A percentile compares a stretch with the other conserved stretches of the same genome.
phyloP scores from a whole-genome alignment of 2,329 filamentous ascomycete species.

The Cordyceps javanica region DNA sequence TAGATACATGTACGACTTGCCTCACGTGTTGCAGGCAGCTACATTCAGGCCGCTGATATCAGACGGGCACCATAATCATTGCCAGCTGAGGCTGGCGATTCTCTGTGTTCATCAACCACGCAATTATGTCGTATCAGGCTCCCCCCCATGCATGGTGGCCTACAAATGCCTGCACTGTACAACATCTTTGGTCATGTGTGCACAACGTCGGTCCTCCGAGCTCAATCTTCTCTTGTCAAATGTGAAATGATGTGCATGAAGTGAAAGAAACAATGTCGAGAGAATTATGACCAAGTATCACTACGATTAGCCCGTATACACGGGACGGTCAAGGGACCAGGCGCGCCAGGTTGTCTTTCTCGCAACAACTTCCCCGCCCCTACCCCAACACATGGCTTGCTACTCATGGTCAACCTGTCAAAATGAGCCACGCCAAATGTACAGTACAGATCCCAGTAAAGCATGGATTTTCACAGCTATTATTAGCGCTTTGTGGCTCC shows the following conservation, averaged over 20 bases:
- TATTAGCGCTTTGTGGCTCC: not conserved
- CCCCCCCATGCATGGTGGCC: not conserved
- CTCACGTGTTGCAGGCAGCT: not conserved
- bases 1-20: not conserved
- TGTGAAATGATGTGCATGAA: no score
- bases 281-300: no score
- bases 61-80: not conserved
- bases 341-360: not conserved
- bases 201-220: no score
- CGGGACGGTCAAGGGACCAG: not conserved
- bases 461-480: not conserved
- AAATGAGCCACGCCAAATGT: not conserved
- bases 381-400: not conserved
- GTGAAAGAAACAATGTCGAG: no score
- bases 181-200: not conserved
- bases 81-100: no score
- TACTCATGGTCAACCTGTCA: no score
- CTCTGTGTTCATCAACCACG: not conserved
- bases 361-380: not conserved
- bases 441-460: not conserved
- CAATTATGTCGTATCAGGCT: not conserved
- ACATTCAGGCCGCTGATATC: not conserved
- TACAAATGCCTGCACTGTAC: not conserved
- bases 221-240: no score
- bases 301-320: no score